These are phyloP conservation scores for Raphanus raphanistrum DNA, from an alignment of 345 rosid species.

Conservation along the genomic window DNA sequence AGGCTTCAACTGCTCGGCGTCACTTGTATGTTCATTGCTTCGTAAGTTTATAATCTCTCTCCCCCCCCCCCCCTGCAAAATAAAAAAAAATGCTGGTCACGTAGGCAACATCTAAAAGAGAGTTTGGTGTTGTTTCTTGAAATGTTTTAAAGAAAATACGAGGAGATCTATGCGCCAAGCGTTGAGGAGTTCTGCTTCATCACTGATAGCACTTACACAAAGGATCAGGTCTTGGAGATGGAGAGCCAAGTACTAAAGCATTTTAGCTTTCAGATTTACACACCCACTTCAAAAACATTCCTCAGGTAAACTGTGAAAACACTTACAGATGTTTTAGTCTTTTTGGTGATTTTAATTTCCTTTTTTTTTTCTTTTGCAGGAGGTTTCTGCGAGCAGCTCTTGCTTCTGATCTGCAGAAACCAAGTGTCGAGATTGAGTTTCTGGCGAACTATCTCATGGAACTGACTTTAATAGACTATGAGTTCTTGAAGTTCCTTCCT, in stretches of 20 bases:
- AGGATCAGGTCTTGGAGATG: slow-evolving; percentile 73
- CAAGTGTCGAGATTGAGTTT: slow-evolving; percentile 69
- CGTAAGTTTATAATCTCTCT: slow-evolving; percentile 58
- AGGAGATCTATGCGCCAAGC: slow-evolving; percentile 83
- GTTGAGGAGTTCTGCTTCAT: slow-evolving; percentile 92
- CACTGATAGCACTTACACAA: slow-evolving; percentile 83
- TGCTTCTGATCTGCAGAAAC: slow-evolving; percentile 68
- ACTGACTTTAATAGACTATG: slow-evolving; percentile 60
- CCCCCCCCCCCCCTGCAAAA: not conserved
- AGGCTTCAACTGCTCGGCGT: slow-evolving; percentile 91
- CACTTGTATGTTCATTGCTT: slow-evolving; percentile 91
- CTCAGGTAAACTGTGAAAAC: slow-evolving; percentile 49
- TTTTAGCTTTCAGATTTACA: slow-evolving; percentile 65
- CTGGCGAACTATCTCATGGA: slow-evolving; percentile 80
- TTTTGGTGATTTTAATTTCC: slow-evolving; percentile 14
- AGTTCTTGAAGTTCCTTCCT: slow-evolving; percentile 70
- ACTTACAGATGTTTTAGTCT: not conserved
- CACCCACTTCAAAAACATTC: slow-evolving; percentile 84
- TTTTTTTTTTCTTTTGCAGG: slow-evolving; percentile 50
- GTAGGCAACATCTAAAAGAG: slow-evolving; percentile 9
- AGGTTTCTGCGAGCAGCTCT: slow-evolving; percentile 89
- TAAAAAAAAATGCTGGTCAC: not conserved
- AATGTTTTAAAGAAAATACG: slow-evolving; percentile 62
- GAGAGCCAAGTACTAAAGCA: slow-evolving; percentile 64
- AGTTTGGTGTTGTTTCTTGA: slow-evolving; percentile 23